Percentiles rank a stretch among this genome's conserved stretches.
Evolutionary conservation across 495 filamentous ascomycete genomes (phyloP).

Genomic region (Copromyces sp.): DNA sequence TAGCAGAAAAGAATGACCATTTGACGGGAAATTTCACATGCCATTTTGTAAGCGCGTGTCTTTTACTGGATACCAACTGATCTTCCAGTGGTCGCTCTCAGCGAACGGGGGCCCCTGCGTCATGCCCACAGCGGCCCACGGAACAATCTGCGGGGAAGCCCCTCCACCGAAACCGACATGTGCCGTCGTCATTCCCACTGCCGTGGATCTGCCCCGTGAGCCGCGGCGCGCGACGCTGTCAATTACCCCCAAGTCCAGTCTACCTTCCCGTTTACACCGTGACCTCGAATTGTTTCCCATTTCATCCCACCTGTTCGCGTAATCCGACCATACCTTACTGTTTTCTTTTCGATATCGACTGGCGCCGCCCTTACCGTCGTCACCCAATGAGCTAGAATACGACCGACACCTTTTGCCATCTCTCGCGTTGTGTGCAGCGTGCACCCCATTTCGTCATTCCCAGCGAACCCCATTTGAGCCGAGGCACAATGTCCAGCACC

Average conservation of each 20-base stretch:
- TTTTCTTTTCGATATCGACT: background rate
- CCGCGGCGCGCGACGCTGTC: background rate
- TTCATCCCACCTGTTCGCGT: background rate
- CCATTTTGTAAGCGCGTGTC: background rate
- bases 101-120: background rate
- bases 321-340: background rate
- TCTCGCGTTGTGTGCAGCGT: background rate
- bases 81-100: background rate
- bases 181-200: background rate
- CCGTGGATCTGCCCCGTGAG: background rate
- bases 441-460: background rate
- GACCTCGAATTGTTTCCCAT: background rate
- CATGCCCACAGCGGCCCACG: background rate
- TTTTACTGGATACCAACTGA: background rate
- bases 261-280: background rate
- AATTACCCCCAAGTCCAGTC: background rate
- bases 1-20: no score
- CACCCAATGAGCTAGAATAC: background rate
- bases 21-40: background rate
- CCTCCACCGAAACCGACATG: background rate
- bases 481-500: slow-evolving; percentile 25
- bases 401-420: background rate
- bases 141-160: background rate
- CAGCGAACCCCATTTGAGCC: slow-evolving; percentile 10
- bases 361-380: background rate